Base-by-base conservation (phyloP, 2,329 filamentous ascomycete genomes). In the Aspergillus ibericus region DNA sequence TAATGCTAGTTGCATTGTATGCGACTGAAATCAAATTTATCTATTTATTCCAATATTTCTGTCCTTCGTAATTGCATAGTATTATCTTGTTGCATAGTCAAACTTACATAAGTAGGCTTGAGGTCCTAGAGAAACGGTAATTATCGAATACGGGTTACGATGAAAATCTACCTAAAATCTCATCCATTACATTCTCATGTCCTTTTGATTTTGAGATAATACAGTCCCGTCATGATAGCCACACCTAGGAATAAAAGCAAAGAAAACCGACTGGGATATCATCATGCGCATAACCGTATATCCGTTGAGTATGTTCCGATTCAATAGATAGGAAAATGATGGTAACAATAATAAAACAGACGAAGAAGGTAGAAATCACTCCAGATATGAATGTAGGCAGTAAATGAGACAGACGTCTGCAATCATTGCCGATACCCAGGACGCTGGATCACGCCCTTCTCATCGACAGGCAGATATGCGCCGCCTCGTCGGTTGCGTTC, bases 391-490 rank as follows among this genome's bases (percentile, higher is more conserved):
- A 4, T 15, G 4, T 15, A 16, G 7, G 5, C 18, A 18, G 18
- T 46, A 46, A 22, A 46, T 8, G 42, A 36, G n/a, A 13, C 13
- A 12, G 34, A 29, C 9, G 27, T 29, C 27, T 7, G 42, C 38
- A 0, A 1, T 42, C 10, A 42, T 42, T 13, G 18, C 18, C 35
- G 53, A 38, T 49, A 55, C 1, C 15, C 36, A 15, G 55, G 55
- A 4, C 67, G 67, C 22, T 65, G 63, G 48, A 75, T 68, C 10
- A 76, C 68, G 2, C 74, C 75, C 18, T 69, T 70, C 25, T 71
- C 67, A 55, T 77, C 72, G 3, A 71, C 55, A 16, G 63, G 63
- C n/a, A 75, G 59, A 13, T 58, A 62, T 4, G 63, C 59, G 16
- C 69, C 62, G 3, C 70, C 69, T 16, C 70, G 70, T 36, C 64